Percentiles rank a stretch among this genome's conserved stretches.
phyloP scores from a whole-genome alignment of 192 early-diverging fungal genomes.

The Backusella circina region DNA sequence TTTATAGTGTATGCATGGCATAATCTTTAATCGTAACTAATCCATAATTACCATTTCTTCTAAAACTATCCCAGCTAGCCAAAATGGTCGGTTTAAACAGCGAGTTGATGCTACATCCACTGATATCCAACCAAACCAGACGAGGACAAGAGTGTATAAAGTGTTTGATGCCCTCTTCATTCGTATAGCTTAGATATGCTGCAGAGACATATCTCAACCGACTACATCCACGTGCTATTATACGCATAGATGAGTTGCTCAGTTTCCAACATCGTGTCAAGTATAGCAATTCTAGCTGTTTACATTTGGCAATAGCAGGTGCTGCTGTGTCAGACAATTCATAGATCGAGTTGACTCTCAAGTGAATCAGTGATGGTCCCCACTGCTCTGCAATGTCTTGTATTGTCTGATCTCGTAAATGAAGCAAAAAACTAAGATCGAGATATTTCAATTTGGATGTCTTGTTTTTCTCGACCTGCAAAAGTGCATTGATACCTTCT shows the following conservation, averaged over 20 bases:
- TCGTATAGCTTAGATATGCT: constrained; percentile 2
- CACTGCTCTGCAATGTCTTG: neutral
- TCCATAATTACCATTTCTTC: neutral
- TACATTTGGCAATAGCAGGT: neutral
- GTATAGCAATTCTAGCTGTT: constrained; percentile 5
- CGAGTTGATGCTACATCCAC: constrained; percentile 9
- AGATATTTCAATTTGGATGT: neutral
- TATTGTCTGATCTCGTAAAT: neutral
- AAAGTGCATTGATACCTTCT: neutral
- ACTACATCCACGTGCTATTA: neutral
- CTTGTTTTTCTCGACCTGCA: neutral
- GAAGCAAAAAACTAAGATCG: constrained; percentile 7
- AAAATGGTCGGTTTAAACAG: constrained; percentile 3
- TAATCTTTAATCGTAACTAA: neutral
- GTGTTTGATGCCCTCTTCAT: constrained; percentile 1
- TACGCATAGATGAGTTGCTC: neutral
- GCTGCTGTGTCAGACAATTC: neutral
- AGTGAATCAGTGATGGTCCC: constrained; percentile 12
- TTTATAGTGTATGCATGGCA: neutral
- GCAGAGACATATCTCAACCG: constrained; percentile 7
- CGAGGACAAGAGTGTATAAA: neutral
- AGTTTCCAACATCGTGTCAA: constrained; percentile 14
- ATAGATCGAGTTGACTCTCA: constrained; percentile 13
- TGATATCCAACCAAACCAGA: constrained; percentile 10
- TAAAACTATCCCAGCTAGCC: neutral